These are phyloP conservation scores for Dorcoceras hygrometricum DNA, from an alignment of 257 asterid genomes.

Conservation along the genomic window DNA sequence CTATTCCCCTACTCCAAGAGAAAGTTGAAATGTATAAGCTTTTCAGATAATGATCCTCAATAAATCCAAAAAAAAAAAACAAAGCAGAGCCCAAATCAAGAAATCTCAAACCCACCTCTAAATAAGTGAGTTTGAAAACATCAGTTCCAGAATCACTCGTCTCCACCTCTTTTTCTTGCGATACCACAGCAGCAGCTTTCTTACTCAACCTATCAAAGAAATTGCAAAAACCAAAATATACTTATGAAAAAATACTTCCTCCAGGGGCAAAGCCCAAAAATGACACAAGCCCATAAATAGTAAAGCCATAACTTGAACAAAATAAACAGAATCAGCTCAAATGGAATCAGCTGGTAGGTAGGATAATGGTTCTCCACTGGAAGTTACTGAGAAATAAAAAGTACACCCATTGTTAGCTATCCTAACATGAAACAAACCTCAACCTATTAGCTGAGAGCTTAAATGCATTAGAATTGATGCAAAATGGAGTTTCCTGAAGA, in stretches of 20 bases:
- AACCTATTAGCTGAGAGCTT: conserved; percentile 52
- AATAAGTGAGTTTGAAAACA: conserved; percentile 74
- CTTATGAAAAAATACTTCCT: conserved; percentile 11
- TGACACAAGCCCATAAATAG: conserved; percentile 3
- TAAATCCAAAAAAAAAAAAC: not conserved
- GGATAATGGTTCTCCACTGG: not conserved
- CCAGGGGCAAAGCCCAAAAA: not conserved
- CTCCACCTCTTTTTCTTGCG: conserved; percentile 48
- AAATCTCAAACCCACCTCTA: conserved; percentile 66
- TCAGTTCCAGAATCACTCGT: conserved; percentile 44
- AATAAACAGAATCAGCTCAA: not conserved
- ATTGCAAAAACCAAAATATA: conserved; percentile 13
- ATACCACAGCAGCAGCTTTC: conserved; percentile 51
- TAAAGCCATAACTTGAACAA: not conserved
- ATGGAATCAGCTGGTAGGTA: not conserved
- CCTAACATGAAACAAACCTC: not conserved
- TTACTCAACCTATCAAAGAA: conserved; percentile 39
- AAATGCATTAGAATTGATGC: conserved; percentile 27
- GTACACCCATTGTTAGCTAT: no score
- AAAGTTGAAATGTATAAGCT: not conserved
- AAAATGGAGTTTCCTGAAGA: conserved; percentile 25
- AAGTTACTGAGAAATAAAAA: not conserved
- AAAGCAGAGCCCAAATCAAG: conserved; percentile 11
- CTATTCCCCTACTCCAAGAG: conserved; percentile 64
- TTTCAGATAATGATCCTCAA: not conserved